Percentiles rank a stretch among this genome's conserved stretches.
phyloP scores from a whole-genome alignment of 2,329 filamentous ascomycete species.

The Mycocentrospora acerina region DNA sequence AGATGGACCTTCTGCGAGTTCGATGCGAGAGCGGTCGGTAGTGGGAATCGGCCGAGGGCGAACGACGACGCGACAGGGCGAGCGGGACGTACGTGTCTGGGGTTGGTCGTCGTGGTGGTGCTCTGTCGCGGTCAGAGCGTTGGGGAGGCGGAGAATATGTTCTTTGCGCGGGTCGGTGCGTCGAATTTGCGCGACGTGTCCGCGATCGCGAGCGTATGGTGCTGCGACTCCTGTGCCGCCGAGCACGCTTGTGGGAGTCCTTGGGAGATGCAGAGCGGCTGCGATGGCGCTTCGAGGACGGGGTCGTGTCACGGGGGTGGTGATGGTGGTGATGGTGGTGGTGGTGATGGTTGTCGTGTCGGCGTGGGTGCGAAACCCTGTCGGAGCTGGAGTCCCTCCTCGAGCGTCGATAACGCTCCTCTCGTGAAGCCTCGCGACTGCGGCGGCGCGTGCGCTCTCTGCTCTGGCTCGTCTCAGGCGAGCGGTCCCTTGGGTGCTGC shows the following conservation, averaged over 20 bases:
- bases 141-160: slow-evolving; percentile 33
- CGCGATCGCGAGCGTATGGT: slow-evolving; percentile 37
- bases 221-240: slow-evolving; percentile 40
- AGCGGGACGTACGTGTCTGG: slow-evolving; percentile 40
- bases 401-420: slow-evolving; percentile 39
- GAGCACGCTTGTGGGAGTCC: slow-evolving; percentile 35
- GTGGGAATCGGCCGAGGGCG: slow-evolving; percentile 44
- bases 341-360: slow-evolving; percentile 36
- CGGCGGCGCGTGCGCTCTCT: slow-evolving; percentile 36
- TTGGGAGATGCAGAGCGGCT: slow-evolving; percentile 40
- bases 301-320: slow-evolving; percentile 38
- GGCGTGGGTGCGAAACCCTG: slow-evolving; percentile 36
- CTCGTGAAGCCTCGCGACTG: slow-evolving; percentile 34
- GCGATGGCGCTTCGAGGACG: slow-evolving; percentile 43
- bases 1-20: slow-evolving; percentile 33
- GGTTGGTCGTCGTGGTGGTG: slow-evolving; percentile 35
- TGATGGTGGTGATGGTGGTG: slow-evolving; percentile 28
- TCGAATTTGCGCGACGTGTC: slow-evolving; percentile 33
- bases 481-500: slow-evolving; percentile 29
- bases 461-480: slow-evolving; percentile 36
- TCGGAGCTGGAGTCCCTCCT: slow-evolving; percentile 41
- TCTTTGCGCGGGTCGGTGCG: slow-evolving; percentile 30
- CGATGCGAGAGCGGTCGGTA: slow-evolving; percentile 36
- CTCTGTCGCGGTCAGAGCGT: slow-evolving; percentile 35
- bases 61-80: slow-evolving; percentile 40